Evolutionary conservation across 1,284 basidiomycete species (phyloP), one percentile per base, ranked within the genome.

Genomic region (Mycosarcoma maydis): DNA sequence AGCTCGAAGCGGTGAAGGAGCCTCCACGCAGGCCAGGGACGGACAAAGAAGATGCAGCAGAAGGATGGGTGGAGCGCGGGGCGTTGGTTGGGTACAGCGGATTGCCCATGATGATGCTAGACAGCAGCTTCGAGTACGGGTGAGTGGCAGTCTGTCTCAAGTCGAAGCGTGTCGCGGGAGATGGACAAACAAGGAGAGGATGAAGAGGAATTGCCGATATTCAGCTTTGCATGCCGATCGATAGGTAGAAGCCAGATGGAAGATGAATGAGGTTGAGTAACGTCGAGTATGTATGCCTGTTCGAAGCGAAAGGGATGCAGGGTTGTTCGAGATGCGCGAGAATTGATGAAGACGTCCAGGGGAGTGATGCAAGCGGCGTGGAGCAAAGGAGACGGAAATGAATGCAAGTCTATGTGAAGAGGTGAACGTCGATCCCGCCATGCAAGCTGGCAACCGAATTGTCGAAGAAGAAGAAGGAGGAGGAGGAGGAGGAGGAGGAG

Each of bases 1-100:
- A 1, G 86, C 83, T 0, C 87, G 86, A 81, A 92, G 96, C 83
- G 94, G 91, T 83, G 95, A 98, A 81, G 86, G 96, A 75, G 95
- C 94, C 1, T 92, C 66, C 66, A 34, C 24, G 59, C 19, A 69
- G 44, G 14, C 59, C 34, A 8, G 66, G 59, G 4, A 30, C 26
- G 43, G 38, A 46, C 8, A n/a, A 20, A 7, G 44, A 32, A 17
- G 50, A 48, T 19, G 37, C 20, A 32, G 40, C 27, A n/a, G 46
- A 32, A 26, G 38, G 22, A 5, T 90, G 8, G n/a, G n/a, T n/a
- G 93, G 74, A 77, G 94, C 92, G 42, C 92, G 86, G 53, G 44
- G 33, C 39, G 14, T 42, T 58, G 44, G 37, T 39, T 2, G 67
- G 57, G 30, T 41, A 52, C 9, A 64, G 42, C 16, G 47, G 52